Conservation (phyloP, 23 red algal species). For the Gracilaria caudata region DNA sequence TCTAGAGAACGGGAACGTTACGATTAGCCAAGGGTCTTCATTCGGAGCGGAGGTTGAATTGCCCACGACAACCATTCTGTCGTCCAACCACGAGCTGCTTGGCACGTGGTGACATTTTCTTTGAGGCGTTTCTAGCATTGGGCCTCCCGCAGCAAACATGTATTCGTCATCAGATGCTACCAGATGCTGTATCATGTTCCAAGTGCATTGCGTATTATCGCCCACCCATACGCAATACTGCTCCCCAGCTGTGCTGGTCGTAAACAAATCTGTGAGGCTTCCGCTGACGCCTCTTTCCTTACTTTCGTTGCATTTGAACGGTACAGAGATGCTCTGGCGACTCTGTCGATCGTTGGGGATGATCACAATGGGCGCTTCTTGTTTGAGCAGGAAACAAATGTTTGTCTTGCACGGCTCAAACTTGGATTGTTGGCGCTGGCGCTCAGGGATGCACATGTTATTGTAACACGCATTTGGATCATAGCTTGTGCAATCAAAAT, state of each 20-base stretch:
- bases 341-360: not conserved
- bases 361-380: not conserved
- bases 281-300: not conserved
- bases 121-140: constrained; percentile 24
- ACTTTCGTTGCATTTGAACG: not conserved
- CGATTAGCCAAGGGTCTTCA: not conserved
- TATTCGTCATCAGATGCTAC: not conserved
- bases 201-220: not conserved
- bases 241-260: not conserved
- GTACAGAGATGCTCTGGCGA: not conserved
- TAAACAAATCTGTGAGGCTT: not conserved
- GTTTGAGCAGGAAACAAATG: not conserved
- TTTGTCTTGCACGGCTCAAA: not conserved
- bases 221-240: not conserved
- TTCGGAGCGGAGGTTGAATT: not conserved
- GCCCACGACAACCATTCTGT: constrained; percentile 27
- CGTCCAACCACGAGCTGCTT: constrained; percentile 25
- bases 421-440: not conserved
- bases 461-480: not conserved
- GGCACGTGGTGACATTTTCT: constrained; percentile 24
- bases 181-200: not conserved
- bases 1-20: not conserved
- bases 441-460: not conserved
- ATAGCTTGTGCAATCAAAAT: not conserved
- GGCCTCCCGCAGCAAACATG: constrained; percentile 9